Evolutionary conservation across 1,139 yeast species (phyloP), one percentile per base, ranked within the genome.

Genomic region (Nakaseomyces sp.): DNA sequence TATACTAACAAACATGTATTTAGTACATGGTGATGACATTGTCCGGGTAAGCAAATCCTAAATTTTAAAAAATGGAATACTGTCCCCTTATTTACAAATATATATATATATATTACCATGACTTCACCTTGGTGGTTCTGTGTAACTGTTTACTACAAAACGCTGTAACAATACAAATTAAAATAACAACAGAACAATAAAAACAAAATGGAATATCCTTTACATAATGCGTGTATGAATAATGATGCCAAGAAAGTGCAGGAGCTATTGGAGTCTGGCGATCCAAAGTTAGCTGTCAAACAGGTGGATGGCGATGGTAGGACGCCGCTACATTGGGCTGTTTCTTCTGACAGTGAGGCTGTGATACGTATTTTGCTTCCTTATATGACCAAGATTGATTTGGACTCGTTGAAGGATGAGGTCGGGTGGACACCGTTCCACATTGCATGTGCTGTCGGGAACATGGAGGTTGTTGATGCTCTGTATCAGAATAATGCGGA

Each of bases 371-470:
- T 49, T 15, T 41, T 61, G 30, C 43, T 61, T 7, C 39, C 60
- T 42, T 50, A 52, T 40, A 49, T 57, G 50, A 53, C 53, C 24
- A 67, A 67, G 15, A 57, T 74, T 26, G 93, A 86, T 51, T 60
- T 86, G 12, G 91, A 87, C 58, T 84, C 81, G 3, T 61, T 71
- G 54, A 65, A 65, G 0, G 97, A 89, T 61, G 79, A 73, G 13
- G 72, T 88, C 7, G 94, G 94, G 0, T 88, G 96, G 96, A 81
- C 93, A 0, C 87, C 95, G 1, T 59, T 87, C 24, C 96, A 89
- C 63, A 80, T 89, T 42, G 85, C 89, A 0, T 73, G 84, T 0
- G 75, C 96, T 0, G 70, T 81, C 1, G 96, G 96, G 0, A 76
- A 77, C 56, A 60, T 70, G 32, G 71, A 71, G 9, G 70, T 83